phyloP scores from a whole-genome alignment of 1,284 basidiomycete species.

The Ceratobasidium sp. region DNA sequence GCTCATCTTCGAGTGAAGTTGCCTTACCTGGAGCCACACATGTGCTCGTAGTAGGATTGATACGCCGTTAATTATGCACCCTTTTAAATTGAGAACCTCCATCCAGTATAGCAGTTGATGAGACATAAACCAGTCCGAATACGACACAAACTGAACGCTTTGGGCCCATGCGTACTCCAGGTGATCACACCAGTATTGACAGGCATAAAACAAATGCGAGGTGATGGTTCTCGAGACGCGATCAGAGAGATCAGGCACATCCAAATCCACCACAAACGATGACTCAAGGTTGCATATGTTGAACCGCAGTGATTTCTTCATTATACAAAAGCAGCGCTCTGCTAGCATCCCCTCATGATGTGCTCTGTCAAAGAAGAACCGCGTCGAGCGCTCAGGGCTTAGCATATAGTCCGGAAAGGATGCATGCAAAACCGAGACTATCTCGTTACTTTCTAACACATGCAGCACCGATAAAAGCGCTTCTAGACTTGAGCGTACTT shows the following conservation, averaged over 20 bases:
- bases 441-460: neutral
- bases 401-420: constrained; percentile 12
- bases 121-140: neutral
- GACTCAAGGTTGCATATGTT: constrained; percentile 13
- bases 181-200: neutral
- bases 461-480: neutral
- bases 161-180: neutral
- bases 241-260: neutral
- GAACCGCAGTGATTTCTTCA: neutral
- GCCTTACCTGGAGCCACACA: neutral
- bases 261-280: neutral
- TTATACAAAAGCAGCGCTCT: neutral
- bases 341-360: neutral
- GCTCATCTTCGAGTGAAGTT: neutral
- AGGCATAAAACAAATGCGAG: neutral
- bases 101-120: neutral
- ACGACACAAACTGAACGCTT: neutral
- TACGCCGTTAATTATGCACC: neutral
- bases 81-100: neutral
- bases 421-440: neutral
- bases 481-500: neutral
- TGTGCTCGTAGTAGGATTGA: neutral
- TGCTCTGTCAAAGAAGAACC: neutral
- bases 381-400: neutral
- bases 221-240: neutral